Base-by-base conservation (phyloP, 169 alveolate genomes). In the Cryptosporidium canis region DNA sequence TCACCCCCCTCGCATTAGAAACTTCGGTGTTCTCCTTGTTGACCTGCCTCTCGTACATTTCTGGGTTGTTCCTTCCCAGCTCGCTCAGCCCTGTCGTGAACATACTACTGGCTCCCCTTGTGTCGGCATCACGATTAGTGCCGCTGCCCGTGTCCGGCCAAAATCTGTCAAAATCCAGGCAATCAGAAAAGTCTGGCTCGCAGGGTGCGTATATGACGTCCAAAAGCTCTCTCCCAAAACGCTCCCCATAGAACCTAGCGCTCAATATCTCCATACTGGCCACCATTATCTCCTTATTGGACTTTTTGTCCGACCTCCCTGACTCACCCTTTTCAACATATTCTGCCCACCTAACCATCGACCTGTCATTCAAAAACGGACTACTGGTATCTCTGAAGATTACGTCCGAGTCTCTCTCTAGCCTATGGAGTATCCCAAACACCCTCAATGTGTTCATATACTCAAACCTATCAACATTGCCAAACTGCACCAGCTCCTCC, bases 21-120 rank as follows among this genome's bases (percentile, higher is more conserved):
- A n/a, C 18, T 2, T 44, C 45, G 2, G 29, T 21, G n/a, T 70
- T 70, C n/a, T 70, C 84, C n/a, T 70, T 70, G 47, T 70, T 70
- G 31, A 24, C 31, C 18, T 47, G 35, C 35, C n/a, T 70, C 33
- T 45, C 66, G 18, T 48, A 47, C 4, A 70, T 16, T 1, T 58
- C 87, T 41, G 87, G 68, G 43, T 77, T 77, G 14, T 29, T 77
- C 14, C 61, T 77, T 1, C n/a, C 48, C 31, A 56, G 31, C 51
- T 77, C 87, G 21, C 21, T 56, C 31, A 77, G 27, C 3, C 77
- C 87, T 39, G 87, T 58, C 24, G 77, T 77, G 12, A 77, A 77
- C 27, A 39, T 18, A 33, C 35, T 48, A 51, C 33, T 37, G 14
- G 14, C n/a, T 33, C 29, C 55, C 16, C n/a, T 61, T 44, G 14